A percentile compares a stretch with the other conserved stretches of the same genome.
These are phyloP conservation scores for Isatis tinctoria DNA, from an alignment of 345 rosid genomes.

Conservation along the genomic window DNA sequence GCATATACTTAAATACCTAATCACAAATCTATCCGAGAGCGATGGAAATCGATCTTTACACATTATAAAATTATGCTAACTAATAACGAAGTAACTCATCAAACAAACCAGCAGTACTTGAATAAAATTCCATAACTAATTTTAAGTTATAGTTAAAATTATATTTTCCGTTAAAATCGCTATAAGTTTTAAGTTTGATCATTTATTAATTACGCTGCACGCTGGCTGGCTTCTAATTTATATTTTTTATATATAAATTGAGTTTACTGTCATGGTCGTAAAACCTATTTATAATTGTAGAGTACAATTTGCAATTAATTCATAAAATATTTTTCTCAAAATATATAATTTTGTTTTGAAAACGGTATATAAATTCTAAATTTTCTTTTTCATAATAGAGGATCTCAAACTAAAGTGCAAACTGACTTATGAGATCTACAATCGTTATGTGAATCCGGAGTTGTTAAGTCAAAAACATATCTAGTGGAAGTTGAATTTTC, in stretches of 20 bases:
- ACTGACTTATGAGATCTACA: not conserved
- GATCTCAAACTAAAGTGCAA: not conserved
- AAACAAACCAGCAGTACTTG: not conserved
- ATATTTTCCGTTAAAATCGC: not conserved
- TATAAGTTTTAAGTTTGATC: not conserved
- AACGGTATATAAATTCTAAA: no score
- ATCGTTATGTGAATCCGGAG: not conserved
- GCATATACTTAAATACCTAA: not conserved
- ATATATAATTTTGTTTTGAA: not conserved
- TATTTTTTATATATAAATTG: not conserved
- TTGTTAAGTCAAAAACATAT: not conserved
- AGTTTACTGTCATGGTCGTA: not conserved
- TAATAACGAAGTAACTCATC: not conserved
- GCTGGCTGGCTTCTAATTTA: not conserved
- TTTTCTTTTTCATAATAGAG: not conserved
- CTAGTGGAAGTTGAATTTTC: not conserved
- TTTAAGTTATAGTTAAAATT: not conserved
- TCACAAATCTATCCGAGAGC: not conserved
- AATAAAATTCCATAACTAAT: not conserved
- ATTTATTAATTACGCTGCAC: not conserved
- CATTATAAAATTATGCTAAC: not conserved
- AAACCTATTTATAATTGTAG: not conserved
- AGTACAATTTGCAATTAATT: not conserved
- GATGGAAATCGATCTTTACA: not conserved
- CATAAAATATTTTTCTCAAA: not conserved